phyloP scores from a whole-genome alignment of 306 rosid species.

The Neltuma alba region DNA sequence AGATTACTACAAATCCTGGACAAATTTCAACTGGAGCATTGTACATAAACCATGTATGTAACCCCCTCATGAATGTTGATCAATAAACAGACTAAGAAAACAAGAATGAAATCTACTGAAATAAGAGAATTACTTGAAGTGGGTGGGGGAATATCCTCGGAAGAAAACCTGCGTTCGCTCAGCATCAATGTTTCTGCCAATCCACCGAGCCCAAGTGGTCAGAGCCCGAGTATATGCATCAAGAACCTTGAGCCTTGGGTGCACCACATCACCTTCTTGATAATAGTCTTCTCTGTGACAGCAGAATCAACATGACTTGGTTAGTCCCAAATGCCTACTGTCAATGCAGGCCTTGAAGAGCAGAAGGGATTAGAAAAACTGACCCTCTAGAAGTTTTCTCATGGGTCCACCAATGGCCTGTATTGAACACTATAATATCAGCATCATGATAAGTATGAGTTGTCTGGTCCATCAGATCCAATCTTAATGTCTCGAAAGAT shows the following conservation, averaged over 20 bases:
- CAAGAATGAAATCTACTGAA: neutral
- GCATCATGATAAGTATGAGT: constrained; percentile 76
- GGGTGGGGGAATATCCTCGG: constrained; percentile 90
- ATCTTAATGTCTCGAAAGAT: constrained; percentile 76
- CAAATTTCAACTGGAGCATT: no score
- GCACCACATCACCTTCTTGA: constrained; percentile 84
- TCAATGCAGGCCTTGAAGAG: constrained; percentile 5
- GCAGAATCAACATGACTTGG: constrained; percentile 23
- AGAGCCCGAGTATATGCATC: constrained; percentile 85
- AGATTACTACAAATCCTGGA: no score
- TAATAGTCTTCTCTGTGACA: constrained; percentile 80
- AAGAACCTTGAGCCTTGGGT: constrained; percentile 79
- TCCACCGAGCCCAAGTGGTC: constrained; percentile 89
- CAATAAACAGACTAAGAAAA: neutral
- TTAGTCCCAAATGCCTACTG: neutral
- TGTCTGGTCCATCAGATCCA: constrained; percentile 88
- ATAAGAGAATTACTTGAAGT: constrained; percentile 69
- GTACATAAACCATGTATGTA: no score
- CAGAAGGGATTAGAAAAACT: constrained; percentile 20
- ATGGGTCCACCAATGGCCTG: constrained; percentile 99
- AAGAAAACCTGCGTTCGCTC: constrained; percentile 79
- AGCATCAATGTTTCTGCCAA: constrained; percentile 59
- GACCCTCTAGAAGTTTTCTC: constrained; percentile 96
- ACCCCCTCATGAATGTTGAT: no score
- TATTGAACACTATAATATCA: constrained; percentile 81